phyloP scores from a whole-genome alignment of 805 yeast genomes.

The Saturnispora zaruensis region DNA sequence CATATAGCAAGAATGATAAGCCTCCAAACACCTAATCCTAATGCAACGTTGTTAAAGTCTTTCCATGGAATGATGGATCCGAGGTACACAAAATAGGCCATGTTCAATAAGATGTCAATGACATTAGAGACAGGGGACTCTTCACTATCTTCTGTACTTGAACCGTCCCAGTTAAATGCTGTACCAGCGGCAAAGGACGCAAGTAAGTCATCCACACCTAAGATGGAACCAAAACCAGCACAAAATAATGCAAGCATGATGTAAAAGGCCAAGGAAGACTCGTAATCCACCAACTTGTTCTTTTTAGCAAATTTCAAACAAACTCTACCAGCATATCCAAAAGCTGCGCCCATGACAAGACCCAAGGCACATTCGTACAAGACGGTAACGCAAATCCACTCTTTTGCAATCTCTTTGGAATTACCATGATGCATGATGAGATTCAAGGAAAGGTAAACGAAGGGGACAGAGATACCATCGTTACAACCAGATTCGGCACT shows the following conservation, averaged over 20 bases:
- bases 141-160: constrained; percentile 49
- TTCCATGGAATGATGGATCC: constrained; percentile 70
- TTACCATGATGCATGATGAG: constrained; percentile 43
- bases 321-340: constrained; percentile 45
- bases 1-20: constrained; percentile 43
- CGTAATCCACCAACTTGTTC: constrained; percentile 48
- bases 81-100: constrained; percentile 59
- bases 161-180: constrained; percentile 68
- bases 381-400: constrained; percentile 55
- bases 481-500: constrained; percentile 71
- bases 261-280: constrained; percentile 49
- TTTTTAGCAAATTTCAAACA: constrained; percentile 46
- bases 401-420: constrained; percentile 43
- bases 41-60: constrained; percentile 37
- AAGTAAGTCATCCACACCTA: constrained; percentile 64
- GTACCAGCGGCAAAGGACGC: constrained; percentile 71
- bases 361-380: constrained; percentile 58
- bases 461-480: constrained; percentile 68
- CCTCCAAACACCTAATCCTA: constrained; percentile 48
- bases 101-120: constrained; percentile 54
- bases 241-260: constrained; percentile 47
- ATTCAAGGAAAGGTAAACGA: constrained; percentile 50
- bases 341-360: constrained; percentile 38
- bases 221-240: constrained; percentile 53
- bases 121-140: constrained; percentile 58